Base-by-base conservation (phyloP, 345 rosid genomes). In the Linum lewisii region DNA sequence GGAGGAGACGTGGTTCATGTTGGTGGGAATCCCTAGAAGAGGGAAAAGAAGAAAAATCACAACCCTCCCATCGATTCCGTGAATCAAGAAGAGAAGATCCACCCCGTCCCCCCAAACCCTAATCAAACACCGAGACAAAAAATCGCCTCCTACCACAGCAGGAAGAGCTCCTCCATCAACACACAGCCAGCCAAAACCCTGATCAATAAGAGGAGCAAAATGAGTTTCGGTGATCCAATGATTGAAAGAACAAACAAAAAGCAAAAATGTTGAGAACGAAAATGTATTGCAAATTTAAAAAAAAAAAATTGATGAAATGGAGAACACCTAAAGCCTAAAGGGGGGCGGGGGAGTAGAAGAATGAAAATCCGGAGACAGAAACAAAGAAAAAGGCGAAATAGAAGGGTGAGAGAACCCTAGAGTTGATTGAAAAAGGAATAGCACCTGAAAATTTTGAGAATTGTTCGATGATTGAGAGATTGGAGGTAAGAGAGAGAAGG, bases 371-470 rank as follows among this genome's bases (percentile, higher is more conserved):
- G 23, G 21, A n/a, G 7, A 55, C 44, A 36, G 21, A 52, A 24
- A 67, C 29, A 26, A 18, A 38, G 29, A 34, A 59, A 26, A 42
- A 64, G 44, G 73, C 22, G 65, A 69, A 78, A 81, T 74, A 75
- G 58, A 70, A n/a, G 51, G 62, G 32, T 63, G 67, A 66, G 34
- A 8, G 34, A 3, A 29, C 34, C 34, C 34, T 29, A 8, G 34
- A 29, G 34, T 29, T 29, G 34, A 29, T 29, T 29, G 34, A 29
- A 29, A 29, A 8, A 29, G 34, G 4, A 29, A 29, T 29, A 5
- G 34, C 34, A 29, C 34, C 34, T 29, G 34, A 29, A 29, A 29
- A 29, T 8, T n/a, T 73, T 66, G 60, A 67, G 72, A 68, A 10
- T 26, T 26, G 32, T 26, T 26, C 32, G 32, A 2, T 26, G 45